Evolutionary conservation across 129 eudicot genomes (phyloP), one percentile per base, ranked within the genome.

Genomic region (Flaveria linearis): DNA sequence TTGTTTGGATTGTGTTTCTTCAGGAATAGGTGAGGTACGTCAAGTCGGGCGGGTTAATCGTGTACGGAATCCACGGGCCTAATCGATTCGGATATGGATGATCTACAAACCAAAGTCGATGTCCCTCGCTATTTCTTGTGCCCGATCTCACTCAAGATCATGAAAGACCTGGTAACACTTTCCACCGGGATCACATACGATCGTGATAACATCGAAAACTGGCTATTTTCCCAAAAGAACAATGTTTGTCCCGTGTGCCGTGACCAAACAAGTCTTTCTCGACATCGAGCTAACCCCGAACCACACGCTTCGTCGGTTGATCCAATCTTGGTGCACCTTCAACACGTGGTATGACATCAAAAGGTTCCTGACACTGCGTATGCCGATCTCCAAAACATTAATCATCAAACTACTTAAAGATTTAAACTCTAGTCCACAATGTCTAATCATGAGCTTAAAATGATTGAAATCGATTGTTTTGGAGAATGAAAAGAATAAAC

Each of bases 251-350:
- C 96, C 2, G 81, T 89, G 0, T 3, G 30, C 3, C 30, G 3
- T 28, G 30, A 87, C 96, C 16, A 87, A 87, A 78, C 96, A 85
- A 66, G 81, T 65, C 14, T 78, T 89, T 20, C 11, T 56, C 3
- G 86, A 80, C 41, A 62, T 81, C 7, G 87, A 82, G 65, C 72
- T 89, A 8, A 89, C 91, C 23, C 95, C 95, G 12, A 89, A 89
- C 75, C 82, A 86, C 83, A 89, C 89, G 11, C 81, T 87, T 55
- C 79, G 91, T 1, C 82, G 91, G 1, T 22, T 89, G 0, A 87
- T 89, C 79, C 89, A 87, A 52, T 79, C 96, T 2, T 89, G 96
- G 91, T 89, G 96, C 87, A 89, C 89, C 33, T 69, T 87, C 67
- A 85, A 89, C 64, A 80, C 91, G 1, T 89, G 89, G 2, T 62